Conservation (phyloP, 2,329 filamentous ascomycete species). For the Pseudocercospora pini-densiflorae region DNA sequence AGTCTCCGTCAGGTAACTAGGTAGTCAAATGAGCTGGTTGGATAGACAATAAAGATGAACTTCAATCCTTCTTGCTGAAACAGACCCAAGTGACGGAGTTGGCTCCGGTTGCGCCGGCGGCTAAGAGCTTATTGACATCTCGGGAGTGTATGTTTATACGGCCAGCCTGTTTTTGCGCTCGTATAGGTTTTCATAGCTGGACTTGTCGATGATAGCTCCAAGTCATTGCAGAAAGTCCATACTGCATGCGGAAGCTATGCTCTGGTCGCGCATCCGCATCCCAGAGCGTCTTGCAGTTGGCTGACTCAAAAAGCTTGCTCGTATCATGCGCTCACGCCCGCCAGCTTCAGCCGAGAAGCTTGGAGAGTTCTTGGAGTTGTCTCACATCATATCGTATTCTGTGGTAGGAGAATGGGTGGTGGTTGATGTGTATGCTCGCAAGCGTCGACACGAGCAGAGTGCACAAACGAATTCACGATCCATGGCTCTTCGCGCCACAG, state of each 20-base stretch:
- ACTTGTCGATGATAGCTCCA: neutral
- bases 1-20: too few relatives aligned
- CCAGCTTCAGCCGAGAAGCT: neutral
- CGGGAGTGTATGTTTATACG: neutral
- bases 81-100: too few relatives aligned
- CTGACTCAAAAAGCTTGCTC: conserved; percentile 5
- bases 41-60: too few relatives aligned
- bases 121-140: neutral
- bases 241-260: neutral
- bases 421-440: too few relatives aligned
- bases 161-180: neutral
- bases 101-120: too few relatives aligned
- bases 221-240: neutral
- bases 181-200: neutral
- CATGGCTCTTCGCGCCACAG: neutral
- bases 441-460: too few relatives aligned
- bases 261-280: neutral
- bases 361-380: neutral
- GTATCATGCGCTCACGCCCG: neutral
- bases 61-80: too few relatives aligned
- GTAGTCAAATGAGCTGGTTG: too few relatives aligned
- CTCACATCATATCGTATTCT: neutral
- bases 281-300: neutral
- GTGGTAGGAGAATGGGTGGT: neutral
- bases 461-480: neutral